These are phyloP conservation scores for Penicillium occitanis DNA, from an alignment of 2,329 filamentous ascomycete species.

Conservation along the genomic window DNA sequence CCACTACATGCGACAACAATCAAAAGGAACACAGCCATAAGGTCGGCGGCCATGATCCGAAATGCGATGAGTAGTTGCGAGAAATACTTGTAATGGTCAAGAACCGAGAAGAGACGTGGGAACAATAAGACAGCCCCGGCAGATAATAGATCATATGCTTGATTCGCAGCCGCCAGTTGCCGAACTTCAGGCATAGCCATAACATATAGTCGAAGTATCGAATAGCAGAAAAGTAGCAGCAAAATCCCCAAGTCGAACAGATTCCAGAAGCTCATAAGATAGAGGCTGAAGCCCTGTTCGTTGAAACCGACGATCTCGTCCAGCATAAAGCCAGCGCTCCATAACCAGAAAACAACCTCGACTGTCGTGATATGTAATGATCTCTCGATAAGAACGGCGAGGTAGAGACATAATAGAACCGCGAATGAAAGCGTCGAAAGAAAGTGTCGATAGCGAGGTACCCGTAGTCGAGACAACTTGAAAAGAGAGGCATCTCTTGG, in stretches of 20 bases:
- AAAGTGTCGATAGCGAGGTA: slow-evolving; percentile 87
- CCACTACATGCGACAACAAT: slow-evolving; percentile 88
- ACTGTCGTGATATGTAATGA: slow-evolving; percentile 78
- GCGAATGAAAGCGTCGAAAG: slow-evolving; percentile 85
- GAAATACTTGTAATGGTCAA: slow-evolving; percentile 95
- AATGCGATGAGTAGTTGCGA: slow-evolving; percentile 93
- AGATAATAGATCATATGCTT: slow-evolving; percentile 91
- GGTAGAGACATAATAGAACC: slow-evolving; percentile 78
- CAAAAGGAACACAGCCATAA: slow-evolving; percentile 79
- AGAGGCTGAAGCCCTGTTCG: slow-evolving; percentile 92
- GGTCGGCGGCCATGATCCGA: slow-evolving; percentile 86
- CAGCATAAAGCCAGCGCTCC: slow-evolving; percentile 95
- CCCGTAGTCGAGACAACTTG: slow-evolving; percentile 85
- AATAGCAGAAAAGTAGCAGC: slow-evolving; percentile 81
- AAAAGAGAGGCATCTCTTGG: slow-evolving; percentile 85
- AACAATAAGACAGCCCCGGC: slow-evolving; percentile 87
- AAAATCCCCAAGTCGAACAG: slow-evolving; percentile 90
- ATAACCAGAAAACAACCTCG: slow-evolving; percentile 94
- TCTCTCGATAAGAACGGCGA: slow-evolving; percentile 74
- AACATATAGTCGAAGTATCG: slow-evolving; percentile 83
- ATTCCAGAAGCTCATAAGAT: slow-evolving; percentile 98
- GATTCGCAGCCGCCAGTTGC: slow-evolving; percentile 69
- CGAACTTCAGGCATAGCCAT: slow-evolving; percentile 74
- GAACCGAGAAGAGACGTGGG: slow-evolving; percentile 84
- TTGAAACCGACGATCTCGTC: slow-evolving; percentile 96